phyloP scores from a whole-genome alignment of 805 yeast species.

The Ogataea nitratoaversa region DNA sequence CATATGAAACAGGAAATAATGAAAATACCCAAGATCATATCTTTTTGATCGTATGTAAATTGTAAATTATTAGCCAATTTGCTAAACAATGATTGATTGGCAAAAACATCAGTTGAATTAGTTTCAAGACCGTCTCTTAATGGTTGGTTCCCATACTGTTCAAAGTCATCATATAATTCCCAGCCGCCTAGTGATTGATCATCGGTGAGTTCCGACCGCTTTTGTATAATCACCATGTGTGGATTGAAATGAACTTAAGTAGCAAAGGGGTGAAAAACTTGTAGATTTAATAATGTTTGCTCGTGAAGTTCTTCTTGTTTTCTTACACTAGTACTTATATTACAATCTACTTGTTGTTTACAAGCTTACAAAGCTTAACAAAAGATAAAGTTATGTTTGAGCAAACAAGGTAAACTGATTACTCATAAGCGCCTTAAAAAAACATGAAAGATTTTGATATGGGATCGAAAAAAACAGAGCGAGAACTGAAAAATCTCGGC shows the following conservation, averaged over 20 bases:
- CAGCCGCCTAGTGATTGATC: conserved; percentile 6
- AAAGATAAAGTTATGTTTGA: no score
- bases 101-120: conserved; percentile 6
- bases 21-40: conserved; percentile 11
- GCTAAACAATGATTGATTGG: conserved; percentile 8
- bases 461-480: not conserved
- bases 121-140: conserved; percentile 6
- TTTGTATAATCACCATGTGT: conserved; percentile 3
- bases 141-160: no score
- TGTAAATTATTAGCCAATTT: conserved; percentile 12
- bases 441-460: not conserved
- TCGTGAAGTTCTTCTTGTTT: no score
- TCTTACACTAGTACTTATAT: no score
- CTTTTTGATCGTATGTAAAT: conserved; percentile 14
- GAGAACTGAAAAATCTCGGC: not conserved
- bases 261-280: no score
- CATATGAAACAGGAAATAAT: conserved; percentile 11
- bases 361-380: no score
- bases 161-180: conserved; percentile 8
- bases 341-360: no score
- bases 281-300: no score
- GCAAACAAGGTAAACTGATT: no score
- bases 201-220: conserved; percentile 11
- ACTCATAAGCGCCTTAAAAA: not conserved
- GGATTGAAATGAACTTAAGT: no score